Conservation (phyloP, 148 eudicot genomes). For the Bassia scoparia region DNA sequence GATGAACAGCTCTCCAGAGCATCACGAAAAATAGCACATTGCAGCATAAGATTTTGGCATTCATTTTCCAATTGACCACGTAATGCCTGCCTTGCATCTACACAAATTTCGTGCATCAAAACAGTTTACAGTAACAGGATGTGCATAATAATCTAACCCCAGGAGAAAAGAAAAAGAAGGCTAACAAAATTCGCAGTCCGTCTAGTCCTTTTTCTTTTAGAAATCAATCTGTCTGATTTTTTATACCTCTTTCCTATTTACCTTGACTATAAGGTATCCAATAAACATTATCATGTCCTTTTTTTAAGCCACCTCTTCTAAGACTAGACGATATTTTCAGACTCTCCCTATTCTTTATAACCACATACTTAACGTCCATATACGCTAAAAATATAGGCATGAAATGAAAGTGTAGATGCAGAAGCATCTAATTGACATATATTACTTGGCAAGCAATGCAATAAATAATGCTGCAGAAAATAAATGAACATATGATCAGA, state of each 20-base stretch:
- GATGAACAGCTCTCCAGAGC: conserved; percentile 51
- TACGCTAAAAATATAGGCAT: too few relatives aligned
- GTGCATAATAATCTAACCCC: neutral
- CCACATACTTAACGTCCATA: neutral
- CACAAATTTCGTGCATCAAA: conserved; percentile 2
- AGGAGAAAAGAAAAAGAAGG: conserved; percentile 3
- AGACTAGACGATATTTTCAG: neutral
- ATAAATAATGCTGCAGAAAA: too few relatives aligned
- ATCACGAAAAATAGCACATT: conserved; percentile 62
- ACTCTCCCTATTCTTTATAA: neutral
- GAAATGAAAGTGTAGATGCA: too few relatives aligned
- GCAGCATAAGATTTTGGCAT: conserved; percentile 54
- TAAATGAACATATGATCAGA: too few relatives aligned
- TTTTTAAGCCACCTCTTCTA: neutral
- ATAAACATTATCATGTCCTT: neutral
- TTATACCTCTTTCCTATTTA: neutral
- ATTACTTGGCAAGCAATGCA: too few relatives aligned
- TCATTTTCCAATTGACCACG: conserved; percentile 55
- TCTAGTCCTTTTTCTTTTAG: too few relatives aligned
- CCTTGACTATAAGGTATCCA: neutral
- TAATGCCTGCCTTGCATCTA: conserved; percentile 67
- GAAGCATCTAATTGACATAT: too few relatives aligned
- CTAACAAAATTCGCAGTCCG: neutral
- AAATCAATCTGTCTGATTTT: too few relatives aligned
- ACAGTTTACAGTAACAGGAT: conserved; percentile 1